Evolutionary conservation across 208 protist genomes (phyloP), one percentile per base, ranked within the genome.

Genomic region (Leishmania turanica): DNA sequence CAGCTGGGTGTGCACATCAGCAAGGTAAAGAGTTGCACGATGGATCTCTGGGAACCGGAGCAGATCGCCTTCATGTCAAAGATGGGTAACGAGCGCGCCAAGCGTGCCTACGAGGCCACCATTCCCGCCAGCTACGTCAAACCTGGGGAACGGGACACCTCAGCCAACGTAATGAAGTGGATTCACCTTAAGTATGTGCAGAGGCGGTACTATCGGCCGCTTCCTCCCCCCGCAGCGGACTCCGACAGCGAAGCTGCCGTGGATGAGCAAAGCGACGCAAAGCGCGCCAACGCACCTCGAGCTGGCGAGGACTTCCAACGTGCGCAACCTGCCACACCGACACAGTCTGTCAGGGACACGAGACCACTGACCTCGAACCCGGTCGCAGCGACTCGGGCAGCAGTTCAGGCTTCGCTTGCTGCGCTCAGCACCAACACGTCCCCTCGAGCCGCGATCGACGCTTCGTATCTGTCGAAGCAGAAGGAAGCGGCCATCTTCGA

Each of bases 1-100:
- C 95, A 95, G 77, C 89, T 99, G 0, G 97, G 97, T 15, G 94
- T 97, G 56, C 94, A 98, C 80, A 88, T 98, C 64, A 97, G 89
- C 77, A 92, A 95, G 74, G 93, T 99, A 53, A 89, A 91, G 47
- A 97, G 92, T 75, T 91, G 91, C 73, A 97, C 92, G 27, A 96
- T 96, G 93, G 93, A 96, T 75, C 75, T 92, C 7, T 96, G 93
- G 93, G 91, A 95, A 49, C 68, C 82, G 58, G 89, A 88, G 66
- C 90, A 96, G 79, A 88, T 96, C 65, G 86, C 82, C 11, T 91
- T 91, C 62, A 95, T 96, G 88, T 82, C 81, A 7, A 34, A 75
- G 4, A 93, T 93, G 83, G 93, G 93, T 15, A 96, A 96, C 75
- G 27, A 45, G 13, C 60, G 53, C 27, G 91, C 88, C 1, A 91